Conservation (phyloP, 2,329 filamentous ascomycete species). For the Cordyceps javanica region DNA sequence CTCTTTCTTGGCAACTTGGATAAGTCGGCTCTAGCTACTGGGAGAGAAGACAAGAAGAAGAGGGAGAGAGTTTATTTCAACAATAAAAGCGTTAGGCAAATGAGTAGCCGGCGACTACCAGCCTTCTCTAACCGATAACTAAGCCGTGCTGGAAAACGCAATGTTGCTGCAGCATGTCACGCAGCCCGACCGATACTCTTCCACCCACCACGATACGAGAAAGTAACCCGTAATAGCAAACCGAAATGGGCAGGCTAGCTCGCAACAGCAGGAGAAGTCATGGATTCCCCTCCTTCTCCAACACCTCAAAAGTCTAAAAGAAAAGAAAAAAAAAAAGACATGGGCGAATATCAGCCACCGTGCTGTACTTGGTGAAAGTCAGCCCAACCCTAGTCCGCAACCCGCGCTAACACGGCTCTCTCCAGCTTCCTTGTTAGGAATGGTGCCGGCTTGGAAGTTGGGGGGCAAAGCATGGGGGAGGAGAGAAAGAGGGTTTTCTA, state of each 20-base stretch:
- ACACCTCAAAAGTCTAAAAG: not conserved
- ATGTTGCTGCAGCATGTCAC: not conserved
- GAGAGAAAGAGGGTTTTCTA: not conserved
- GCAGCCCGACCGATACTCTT: no score
- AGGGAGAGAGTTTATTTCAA: not conserved
- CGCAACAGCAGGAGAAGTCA: not conserved
- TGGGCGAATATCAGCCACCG: not conserved
- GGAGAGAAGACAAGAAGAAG: not conserved
- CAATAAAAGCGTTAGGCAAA: not conserved
- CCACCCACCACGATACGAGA: not conserved
- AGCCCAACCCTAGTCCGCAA: not conserved
- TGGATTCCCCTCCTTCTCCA: not conserved
- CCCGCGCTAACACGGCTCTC: not conserved
- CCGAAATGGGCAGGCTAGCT: not conserved
- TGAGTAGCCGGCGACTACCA: not conserved
- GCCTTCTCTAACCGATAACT: not conserved
- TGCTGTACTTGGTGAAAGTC: no score
- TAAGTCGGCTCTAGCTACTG: no score
- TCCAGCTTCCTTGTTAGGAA: conserved; percentile 3
- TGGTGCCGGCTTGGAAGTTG: not conserved
- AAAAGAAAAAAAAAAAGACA: not conserved
- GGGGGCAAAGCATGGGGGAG: not conserved
- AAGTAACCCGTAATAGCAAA: not conserved
- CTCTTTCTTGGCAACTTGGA: no score
- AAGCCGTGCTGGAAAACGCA: not conserved